A percentile compares a stretch with the other conserved stretches of the same genome.
Evolutionary conservation across 2,329 filamentous ascomycete genomes (phyloP).

Genomic region (Cladosporium sphaerospermum): DNA sequence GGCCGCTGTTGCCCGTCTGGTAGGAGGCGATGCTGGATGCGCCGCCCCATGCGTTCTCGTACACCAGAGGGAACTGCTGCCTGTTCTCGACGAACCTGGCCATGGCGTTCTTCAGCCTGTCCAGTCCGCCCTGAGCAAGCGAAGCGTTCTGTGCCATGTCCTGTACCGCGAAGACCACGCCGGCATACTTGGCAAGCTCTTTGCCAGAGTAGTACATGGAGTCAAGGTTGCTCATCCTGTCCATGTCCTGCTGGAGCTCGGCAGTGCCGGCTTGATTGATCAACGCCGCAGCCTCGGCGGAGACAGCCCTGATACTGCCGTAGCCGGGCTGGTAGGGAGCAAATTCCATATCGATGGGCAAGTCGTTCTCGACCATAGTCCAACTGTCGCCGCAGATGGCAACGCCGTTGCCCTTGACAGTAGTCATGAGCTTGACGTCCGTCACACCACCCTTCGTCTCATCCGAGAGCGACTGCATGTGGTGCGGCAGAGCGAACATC

Average conservation of each 20-base stretch:
- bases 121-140: conserved; percentile 44
- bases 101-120: conserved; percentile 43
- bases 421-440: conserved; percentile 62
- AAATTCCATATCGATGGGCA: conserved; percentile 71
- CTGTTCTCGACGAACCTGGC: conserved; percentile 41
- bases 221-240: conserved; percentile 64
- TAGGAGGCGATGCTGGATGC: conserved; percentile 73
- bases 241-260: conserved; percentile 72
- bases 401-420: conserved; percentile 76
- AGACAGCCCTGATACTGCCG: conserved; percentile 35
- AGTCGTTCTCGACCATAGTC: conserved; percentile 67
- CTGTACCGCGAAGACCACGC: conserved; percentile 42
- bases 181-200: conserved; percentile 38
- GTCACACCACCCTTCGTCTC: conserved; percentile 43
- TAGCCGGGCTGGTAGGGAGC: conserved; percentile 62
- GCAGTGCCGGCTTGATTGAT: conserved; percentile 55
- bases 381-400: conserved; percentile 67
- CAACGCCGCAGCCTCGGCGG: conserved; percentile 36
- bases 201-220: conserved; percentile 93
- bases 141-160: conserved; percentile 52
- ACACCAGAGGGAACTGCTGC: conserved; percentile 46
- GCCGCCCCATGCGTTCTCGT: conserved; percentile 65
- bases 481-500: conserved; percentile 87
- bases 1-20: conserved; percentile 63
- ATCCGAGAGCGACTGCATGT: conserved; percentile 66